Evolutionary conservation across 805 yeast species (phyloP), one percentile per base, ranked within the genome.

Genomic region (Candida nitratophila): DNA sequence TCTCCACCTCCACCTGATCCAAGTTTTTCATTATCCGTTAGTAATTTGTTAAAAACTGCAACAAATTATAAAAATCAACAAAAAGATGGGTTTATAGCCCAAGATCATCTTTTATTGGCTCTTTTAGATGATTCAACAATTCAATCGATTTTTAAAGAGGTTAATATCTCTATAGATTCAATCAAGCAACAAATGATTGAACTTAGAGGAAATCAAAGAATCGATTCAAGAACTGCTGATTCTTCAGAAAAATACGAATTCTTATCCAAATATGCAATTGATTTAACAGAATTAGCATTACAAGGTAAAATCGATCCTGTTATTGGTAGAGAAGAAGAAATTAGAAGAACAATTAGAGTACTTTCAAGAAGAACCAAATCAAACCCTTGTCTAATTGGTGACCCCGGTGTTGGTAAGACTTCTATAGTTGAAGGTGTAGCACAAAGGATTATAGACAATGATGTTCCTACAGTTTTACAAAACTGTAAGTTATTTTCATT

Each of bases 401-500:
- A 93, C 59, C 96, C 99, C 36, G 99, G 99, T 79, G 97, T 93
- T 43, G 99, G 99, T 74, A 93, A 93, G 70, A 93, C 99, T 33
- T 86, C 96, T 27, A 91, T 93, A 55, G 96, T 93, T 42, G 99
- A 93, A 69, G 99, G 98, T 57, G 97, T 93, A 45, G 98, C 99
- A 12, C 98, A 91, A 67, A 77, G 99, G 68, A 88, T 93, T 50
- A 81, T 93, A 47, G 97, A 93, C 59, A 86, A 86, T 50, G 99
- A 93, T 65, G 96, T 93, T 15, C 99, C 99, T 37, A 77, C 81
- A 22, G 87, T 91, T 50, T 72, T 93, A 52, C 85, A 86, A 48
- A 80, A 80, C 46, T 81, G 96, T 50, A 81, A 83, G 50, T 71
- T 93, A 44, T 91, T 83, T 62, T 86, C 96, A 16, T 74, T 93